Conservation (phyloP, 257 asterid genomes). For the Parsonsia alboflavescens region DNA sequence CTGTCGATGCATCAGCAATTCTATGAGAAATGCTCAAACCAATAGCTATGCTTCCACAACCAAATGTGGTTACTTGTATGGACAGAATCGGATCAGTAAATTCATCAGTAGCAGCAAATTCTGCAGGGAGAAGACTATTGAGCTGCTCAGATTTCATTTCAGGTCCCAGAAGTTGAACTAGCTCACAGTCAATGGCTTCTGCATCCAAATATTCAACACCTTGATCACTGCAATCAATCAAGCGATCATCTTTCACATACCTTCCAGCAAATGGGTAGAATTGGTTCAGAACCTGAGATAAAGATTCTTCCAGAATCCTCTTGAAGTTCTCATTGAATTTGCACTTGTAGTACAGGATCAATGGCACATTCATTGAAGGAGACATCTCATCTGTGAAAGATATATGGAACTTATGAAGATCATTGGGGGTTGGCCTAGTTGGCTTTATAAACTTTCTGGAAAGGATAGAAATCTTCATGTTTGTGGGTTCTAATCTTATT, state of each 20-base stretch:
- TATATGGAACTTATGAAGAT: constrained; percentile 3
- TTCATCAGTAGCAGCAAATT: neutral
- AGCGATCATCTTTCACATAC: neutral
- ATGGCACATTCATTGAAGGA: constrained; percentile 7
- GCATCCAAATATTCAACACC: constrained; percentile 17
- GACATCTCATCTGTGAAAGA: constrained; percentile 17
- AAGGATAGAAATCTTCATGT: constrained; percentile 5
- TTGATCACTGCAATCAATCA: constrained; percentile 9
- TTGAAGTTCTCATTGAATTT: neutral
- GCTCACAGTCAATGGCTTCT: neutral
- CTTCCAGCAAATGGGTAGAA: constrained; percentile 10
- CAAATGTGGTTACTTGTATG: constrained; percentile 17
- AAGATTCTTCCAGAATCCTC: neutral
- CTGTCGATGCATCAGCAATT: constrained; percentile 17
- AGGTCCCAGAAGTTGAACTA: constrained; percentile 1
- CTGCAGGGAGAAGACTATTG: constrained; percentile 17
- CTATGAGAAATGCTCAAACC: constrained; percentile 25
- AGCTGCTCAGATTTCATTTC: neutral
- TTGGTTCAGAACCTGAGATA: neutral
- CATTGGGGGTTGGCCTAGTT: constrained; percentile 3
- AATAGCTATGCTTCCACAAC: constrained; percentile 32
- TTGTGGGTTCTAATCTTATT: neutral
- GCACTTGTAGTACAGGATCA: constrained; percentile 9
- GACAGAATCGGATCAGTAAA: constrained; percentile 3
- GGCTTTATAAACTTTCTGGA: constrained; percentile 12